Conservation (phyloP, 2,329 filamentous ascomycete species). For the Mollisia scopiformis region DNA sequence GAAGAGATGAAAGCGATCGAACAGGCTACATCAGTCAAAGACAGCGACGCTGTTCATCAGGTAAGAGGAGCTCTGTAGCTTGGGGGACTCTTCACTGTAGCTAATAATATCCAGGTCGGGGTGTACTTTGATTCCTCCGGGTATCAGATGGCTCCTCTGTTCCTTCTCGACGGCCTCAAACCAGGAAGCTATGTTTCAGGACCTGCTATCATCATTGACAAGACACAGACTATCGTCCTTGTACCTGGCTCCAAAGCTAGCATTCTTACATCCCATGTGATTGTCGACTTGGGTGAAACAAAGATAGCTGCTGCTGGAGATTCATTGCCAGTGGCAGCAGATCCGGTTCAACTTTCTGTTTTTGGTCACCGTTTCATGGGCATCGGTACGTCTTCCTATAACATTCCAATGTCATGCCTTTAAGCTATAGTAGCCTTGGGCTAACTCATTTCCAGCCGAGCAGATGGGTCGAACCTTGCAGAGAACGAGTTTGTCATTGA, state of each 20-base stretch:
- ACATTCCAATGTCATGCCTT: too few relatives aligned
- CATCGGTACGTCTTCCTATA: not conserved
- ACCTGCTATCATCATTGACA: slow-evolving; percentile 83
- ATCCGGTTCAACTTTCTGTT: slow-evolving; percentile 57
- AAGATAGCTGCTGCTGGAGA: not conserved
- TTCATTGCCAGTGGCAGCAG: slow-evolving; percentile 50
- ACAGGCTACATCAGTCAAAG: not conserved
- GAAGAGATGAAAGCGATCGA: not conserved
- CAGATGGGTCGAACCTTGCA: slow-evolving; percentile 79
- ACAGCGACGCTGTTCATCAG: not conserved
- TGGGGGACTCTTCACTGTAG: too few relatives aligned
- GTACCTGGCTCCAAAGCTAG: slow-evolving; percentile 76
- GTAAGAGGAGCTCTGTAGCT: not conserved
- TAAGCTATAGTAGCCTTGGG: not conserved
- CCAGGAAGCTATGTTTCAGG: slow-evolving; percentile 75
- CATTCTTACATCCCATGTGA: slow-evolving; percentile 71
- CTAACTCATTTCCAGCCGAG: slow-evolving; percentile 64
- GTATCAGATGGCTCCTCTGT: slow-evolving; percentile 68
- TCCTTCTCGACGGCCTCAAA: slow-evolving; percentile 73
- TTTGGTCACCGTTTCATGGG: slow-evolving; percentile 79
- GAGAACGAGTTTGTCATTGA: slow-evolving; percentile 66
- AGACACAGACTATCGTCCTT: slow-evolving; percentile 88
- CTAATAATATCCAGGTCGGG: not conserved
- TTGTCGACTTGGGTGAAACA: slow-evolving; percentile 63
- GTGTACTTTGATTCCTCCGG: slow-evolving; percentile 38